Percentiles rank a stretch among this genome's conserved stretches.
phyloP scores from a whole-genome alignment of 2,329 filamentous ascomycete genomes.

The Aspergillus novoparasiticus region DNA sequence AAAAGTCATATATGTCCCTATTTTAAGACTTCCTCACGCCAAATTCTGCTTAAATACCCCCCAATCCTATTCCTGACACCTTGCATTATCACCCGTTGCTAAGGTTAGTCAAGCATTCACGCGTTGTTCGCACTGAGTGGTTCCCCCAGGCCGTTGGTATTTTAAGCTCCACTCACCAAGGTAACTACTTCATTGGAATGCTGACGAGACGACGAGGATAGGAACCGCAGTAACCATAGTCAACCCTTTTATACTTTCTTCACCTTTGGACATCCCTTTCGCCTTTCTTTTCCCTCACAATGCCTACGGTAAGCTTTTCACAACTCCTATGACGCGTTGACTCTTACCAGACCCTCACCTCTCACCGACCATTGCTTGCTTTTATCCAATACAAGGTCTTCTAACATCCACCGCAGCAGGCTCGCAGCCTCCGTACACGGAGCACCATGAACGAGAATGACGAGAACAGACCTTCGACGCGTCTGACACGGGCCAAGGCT shows the following conservation, averaged over 20 bases:
- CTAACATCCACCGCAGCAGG: conserved; percentile 55
- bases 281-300: conserved; percentile 43
- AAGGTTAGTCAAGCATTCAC: conserved; percentile 35
- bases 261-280: conserved; percentile 21
- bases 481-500: conserved; percentile 90
- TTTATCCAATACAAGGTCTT: conserved; percentile 9
- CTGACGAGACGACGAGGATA: conserved; percentile 33
- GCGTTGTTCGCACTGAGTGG: conserved; percentile 39
- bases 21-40: conserved; percentile 19
- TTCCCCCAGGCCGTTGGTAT: conserved; percentile 33
- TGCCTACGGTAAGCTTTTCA: conserved; percentile 59
- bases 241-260: conserved; percentile 25
- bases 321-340: conserved; percentile 18
- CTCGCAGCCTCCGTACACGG: conserved; percentile 72
- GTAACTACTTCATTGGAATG: conserved; percentile 37
- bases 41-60: conserved; percentile 22
- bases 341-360: conserved; percentile 4
- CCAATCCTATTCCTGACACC: conserved; percentile 16
- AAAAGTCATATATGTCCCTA: conserved; percentile 27
- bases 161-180: conserved; percentile 32
- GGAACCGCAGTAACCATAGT: conserved; percentile 31
- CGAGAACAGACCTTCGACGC: conserved; percentile 79
- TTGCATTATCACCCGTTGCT: conserved; percentile 26
- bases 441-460: conserved; percentile 90
- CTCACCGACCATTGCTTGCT: conserved; percentile 1